Base-by-base conservation (phyloP, 345 rosid species). In the Kernera saxatilis region DNA sequence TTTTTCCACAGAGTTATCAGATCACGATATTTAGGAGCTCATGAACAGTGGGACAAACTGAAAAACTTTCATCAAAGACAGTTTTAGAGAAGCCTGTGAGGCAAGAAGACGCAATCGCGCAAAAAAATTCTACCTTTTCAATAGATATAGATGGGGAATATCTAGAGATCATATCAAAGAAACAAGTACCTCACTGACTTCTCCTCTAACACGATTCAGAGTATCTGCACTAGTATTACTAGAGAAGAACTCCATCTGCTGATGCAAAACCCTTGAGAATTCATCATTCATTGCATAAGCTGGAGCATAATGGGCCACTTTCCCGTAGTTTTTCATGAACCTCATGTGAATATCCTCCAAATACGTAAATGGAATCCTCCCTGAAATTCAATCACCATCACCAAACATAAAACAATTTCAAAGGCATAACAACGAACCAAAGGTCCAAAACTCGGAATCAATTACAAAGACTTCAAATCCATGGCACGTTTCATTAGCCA, bases 211-310 rank as follows among this genome's bases (percentile, higher is more conserved):
- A 78, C 97, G 96, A 78, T 70, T 89, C 56, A 94, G 93, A 50
- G 98, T 87, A 77, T 94, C 96, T 37, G 83, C 92, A 81, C 85
- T 88, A 5, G 93, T 90, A 75, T 91, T 92, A 78, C 90, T 89
- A 19, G 99, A 94, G 89, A 85, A 94, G 53, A 94, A 89, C 78
- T 88, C 99, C 98, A 94, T 94, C 80, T 94, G 98, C 86, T 89
- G 98, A 81, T 94, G 99, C 84, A 94, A 82, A 55, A 89, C 98
- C 83, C 98, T 87, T 2, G 99, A 92, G 70, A 94, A 94, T n/a
- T 94, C 99, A 81, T 94, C 98, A 72, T 91, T 94, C 99, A 94
- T 88, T 0, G 97, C 93, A 71, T 94, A 94, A 41, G 99, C 98
- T 66, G 97, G 97, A 2, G 96, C 97, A 78, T 82, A 67, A 68